Conservation (phyloP, 1,139 yeast genomes). For the Yamadazyma buinensis region DNA sequence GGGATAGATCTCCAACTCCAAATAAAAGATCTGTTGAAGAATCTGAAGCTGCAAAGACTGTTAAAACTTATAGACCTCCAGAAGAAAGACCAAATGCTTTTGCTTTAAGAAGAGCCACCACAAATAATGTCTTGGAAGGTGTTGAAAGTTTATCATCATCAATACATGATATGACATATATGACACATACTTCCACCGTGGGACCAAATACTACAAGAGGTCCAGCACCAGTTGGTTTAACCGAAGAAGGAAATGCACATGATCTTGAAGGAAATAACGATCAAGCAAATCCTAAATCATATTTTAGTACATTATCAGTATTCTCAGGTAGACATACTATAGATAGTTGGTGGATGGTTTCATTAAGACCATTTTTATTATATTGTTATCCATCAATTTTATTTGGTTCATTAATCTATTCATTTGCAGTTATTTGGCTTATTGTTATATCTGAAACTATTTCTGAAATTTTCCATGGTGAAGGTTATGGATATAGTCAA, state of each 20-base stretch:
- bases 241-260: slow-evolving; percentile 10
- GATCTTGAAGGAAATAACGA: slow-evolving; percentile 8
- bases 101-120: slow-evolving; percentile 18
- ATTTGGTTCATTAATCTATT: slow-evolving; percentile 51
- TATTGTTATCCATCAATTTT: slow-evolving; percentile 50
- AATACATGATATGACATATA: slow-evolving; percentile 8
- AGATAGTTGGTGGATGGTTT: slow-evolving; percentile 58
- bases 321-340: slow-evolving; percentile 44
- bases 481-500: slow-evolving; percentile 45
- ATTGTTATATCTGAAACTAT: slow-evolving; percentile 59
- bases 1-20: slow-evolving; percentile 56
- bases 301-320: slow-evolving; percentile 18
- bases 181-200: slow-evolving; percentile 2
- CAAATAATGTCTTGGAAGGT: slow-evolving; percentile 15
- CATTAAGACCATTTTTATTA: slow-evolving; percentile 52
- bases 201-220: not conserved
- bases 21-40: slow-evolving; percentile 48
- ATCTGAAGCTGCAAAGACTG: slow-evolving; percentile 46
- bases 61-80: slow-evolving; percentile 25
- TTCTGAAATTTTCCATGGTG: slow-evolving; percentile 43
- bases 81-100: slow-evolving; percentile 31
- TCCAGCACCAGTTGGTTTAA: slow-evolving; percentile 19
- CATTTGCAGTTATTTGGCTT: slow-evolving; percentile 61
- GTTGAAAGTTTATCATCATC: slow-evolving; percentile 20
- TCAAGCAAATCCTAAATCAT: slow-evolving; percentile 8